Evolutionary conservation across 2,329 filamentous ascomycete species (phyloP), one percentile per base, ranked within the genome.

Genomic region (Aureobasidium sp.): DNA sequence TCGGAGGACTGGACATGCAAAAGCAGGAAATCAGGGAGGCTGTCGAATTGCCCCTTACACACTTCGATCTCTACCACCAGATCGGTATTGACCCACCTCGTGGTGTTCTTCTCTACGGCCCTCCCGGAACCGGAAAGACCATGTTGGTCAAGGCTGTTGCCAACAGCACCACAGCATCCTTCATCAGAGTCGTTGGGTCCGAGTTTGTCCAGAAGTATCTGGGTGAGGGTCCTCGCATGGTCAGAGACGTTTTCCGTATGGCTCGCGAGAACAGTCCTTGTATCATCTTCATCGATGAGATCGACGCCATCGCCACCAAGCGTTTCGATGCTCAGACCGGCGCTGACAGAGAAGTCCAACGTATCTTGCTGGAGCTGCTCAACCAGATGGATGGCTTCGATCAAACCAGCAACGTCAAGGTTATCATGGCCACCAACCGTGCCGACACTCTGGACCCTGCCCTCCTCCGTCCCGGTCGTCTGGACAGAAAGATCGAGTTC

Each of bases 311-410:
- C 71, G 94, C 94, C 64, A 99, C 94, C 44, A 99, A 99, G 81
- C 93, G 94, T 76, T 99, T 99, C 78, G 94, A 99, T 74, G 94
- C 94, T 27, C 94, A 99, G 78, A 99, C 94, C 4, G 94, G 94
- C 75, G 94, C 94, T 67, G 94, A 99, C 74, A 87, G 94, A 79
- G 94, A 99, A 78, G 94, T 99, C 17, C 94, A 99, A 80, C 93
- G 94, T 83, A 99, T 99, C 72, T 82, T 99, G 64, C 87, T 99
- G 64, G 94, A 99, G 76, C 81, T 99, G 68, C 87, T 99, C 67
- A 99, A 99, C 80, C 94, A 99, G 79, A 99, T 99, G 94, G 94
- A 99, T 75, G 94, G 94, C 67, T 99, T 99, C 80, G 94, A 99
- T 76, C 94, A 99, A 78, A 96, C 91, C 0, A 90, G 91, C 75